Evolutionary conservation across 371 early-diverging fungal species (phyloP).

Genomic region (Scutellospora calospora): DNA sequence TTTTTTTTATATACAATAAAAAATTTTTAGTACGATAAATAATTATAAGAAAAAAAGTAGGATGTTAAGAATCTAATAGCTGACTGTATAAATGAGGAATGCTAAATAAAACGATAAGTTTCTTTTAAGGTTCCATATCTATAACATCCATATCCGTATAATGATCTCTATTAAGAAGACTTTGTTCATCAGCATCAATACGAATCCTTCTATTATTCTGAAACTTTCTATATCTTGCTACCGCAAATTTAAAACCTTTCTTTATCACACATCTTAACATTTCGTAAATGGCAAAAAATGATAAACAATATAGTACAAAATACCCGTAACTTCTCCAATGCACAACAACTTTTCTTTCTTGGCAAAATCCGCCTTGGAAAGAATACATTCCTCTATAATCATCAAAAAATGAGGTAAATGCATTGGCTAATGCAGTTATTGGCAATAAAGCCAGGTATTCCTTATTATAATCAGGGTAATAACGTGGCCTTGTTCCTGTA

Average conservation of each 20-base stretch:
- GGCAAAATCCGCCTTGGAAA: slow-evolving; percentile 75
- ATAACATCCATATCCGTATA: background rate
- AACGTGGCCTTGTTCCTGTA: slow-evolving; percentile 66
- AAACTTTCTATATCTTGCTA: background rate
- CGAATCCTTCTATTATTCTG: background rate
- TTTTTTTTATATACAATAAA: too few species aligned
- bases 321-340: slow-evolving; percentile 34
- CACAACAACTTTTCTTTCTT: slow-evolving; percentile 47
- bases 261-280: background rate
- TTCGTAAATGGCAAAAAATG: slow-evolving; percentile 25
- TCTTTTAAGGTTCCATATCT: background rate
- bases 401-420: slow-evolving; percentile 67
- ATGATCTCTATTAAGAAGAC: too few species aligned
- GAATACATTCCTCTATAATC: slow-evolving; percentile 75
- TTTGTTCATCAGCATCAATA: background rate
- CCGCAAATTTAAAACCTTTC: background rate
- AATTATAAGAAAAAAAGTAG: too few species aligned
- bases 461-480: slow-evolving; percentile 57
- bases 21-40: too few species aligned
- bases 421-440: slow-evolving; percentile 62
- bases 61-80: too few species aligned
- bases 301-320: slow-evolving; percentile 27
- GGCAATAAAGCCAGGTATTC: slow-evolving; percentile 60
- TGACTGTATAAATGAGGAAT: too few species aligned
- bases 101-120: too few species aligned